Evolutionary conservation across 805 yeast genomes (phyloP).

Genomic region (Lipomyces yamadae): DNA sequence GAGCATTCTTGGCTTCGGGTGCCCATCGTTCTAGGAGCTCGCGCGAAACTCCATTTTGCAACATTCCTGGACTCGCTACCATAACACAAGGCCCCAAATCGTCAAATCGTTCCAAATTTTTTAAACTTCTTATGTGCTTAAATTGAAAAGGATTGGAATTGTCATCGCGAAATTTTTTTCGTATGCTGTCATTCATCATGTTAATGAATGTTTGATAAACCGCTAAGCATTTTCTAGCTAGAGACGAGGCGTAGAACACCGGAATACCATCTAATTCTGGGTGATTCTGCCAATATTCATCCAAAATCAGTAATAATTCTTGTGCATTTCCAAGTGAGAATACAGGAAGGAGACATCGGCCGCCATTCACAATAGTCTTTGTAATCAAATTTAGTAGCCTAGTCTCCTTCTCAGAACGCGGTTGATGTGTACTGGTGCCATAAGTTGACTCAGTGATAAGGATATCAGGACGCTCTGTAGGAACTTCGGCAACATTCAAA

Average conservation of each 20-base stretch:
- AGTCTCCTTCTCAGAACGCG: constrained; percentile 81
- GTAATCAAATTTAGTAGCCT: constrained; percentile 83
- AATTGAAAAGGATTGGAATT: constrained; percentile 89
- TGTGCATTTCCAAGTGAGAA: constrained; percentile 98
- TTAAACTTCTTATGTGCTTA: constrained; percentile 78
- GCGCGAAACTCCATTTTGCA: constrained; percentile 90
- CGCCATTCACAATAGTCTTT: constrained; percentile 82
- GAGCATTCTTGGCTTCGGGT: constrained; percentile 89
- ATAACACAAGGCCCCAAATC: constrained; percentile 96
- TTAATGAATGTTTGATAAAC: constrained; percentile 95
- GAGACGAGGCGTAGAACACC: constrained; percentile 86
- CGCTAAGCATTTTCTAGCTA: constrained; percentile 96
- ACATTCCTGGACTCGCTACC: constrained; percentile 97
- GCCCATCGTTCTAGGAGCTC: constrained; percentile 94
- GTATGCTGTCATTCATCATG: constrained; percentile 94
- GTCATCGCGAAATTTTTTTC: constrained; percentile 74
- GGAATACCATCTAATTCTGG: constrained; percentile 80
- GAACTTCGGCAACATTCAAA: constrained; percentile 92
- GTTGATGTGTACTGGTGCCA: constrained; percentile 97
- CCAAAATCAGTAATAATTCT: constrained; percentile 84
- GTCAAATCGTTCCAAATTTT: constrained; percentile 80
- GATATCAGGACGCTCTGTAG: constrained; percentile 83
- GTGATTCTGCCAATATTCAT: constrained; percentile 91
- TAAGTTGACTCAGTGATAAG: constrained; percentile 94
- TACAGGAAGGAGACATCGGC: constrained; percentile 89